Evolutionary conservation across 1,284 basidiomycete genomes (phyloP), one percentile per base, ranked within the genome.

Genomic region (Austropuccinia psidii): DNA sequence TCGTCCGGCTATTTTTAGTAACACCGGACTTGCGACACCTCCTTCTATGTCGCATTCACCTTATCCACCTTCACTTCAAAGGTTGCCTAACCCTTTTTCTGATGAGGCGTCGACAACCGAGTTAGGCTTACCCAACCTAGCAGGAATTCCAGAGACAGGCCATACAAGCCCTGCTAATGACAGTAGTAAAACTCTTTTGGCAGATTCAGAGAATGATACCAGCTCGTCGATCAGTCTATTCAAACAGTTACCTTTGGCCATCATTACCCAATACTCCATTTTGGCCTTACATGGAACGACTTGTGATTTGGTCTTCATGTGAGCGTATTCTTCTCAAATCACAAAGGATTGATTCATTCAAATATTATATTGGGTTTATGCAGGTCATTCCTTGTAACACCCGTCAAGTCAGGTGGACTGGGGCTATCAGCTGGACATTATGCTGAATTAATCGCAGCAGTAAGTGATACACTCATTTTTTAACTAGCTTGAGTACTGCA

Each of bases 1-100:
- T 39, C 84, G 86, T 6, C 89, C 90, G 1, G 84, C 85, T n/a
- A 91, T 92, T 74, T 92, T 91, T 79, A 81, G 87, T 15, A 89
- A 92, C 79, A 82, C 88, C 1, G 90, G 90, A 66, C 88, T 92
- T 37, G 86, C 85, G 76, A 85, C 86, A 1, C 89, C 90, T 0
- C 82, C 49, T 19, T 64, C 70, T 17, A 49, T 60, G 72, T 37
- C 47, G 43, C 43, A 58, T 35, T 39, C 54, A 13, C 61, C 73
- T 21, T 54, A 62, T 19, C 73, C 37, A 9, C 37, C 39, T 19
- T 64, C 41, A 15, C 19, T 11, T n/a, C 41, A 29, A 60, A 50
- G 45, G 39, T 39, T 52, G 15, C 13, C 13, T 24, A 60, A 75
- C 24, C 75, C 70, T 33, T 62, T 68, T 62, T 49, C 55, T 43